phyloP scores from a whole-genome alignment of 2,329 filamentous ascomycete species.

The Aureobasidium sp. region DNA sequence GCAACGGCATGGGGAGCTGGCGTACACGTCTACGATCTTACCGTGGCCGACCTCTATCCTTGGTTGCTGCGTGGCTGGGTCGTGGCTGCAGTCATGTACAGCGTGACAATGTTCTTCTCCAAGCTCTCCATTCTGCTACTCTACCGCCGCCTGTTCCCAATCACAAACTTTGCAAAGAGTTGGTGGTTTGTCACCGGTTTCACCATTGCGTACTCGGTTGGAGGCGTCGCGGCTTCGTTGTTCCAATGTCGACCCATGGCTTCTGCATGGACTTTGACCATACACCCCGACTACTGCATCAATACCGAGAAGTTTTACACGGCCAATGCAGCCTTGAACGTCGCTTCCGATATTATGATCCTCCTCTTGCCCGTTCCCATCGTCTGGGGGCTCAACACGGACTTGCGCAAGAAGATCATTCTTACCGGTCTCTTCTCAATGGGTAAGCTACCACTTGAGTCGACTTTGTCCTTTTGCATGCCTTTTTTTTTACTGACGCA shows the following conservation, averaged over 20 bases:
- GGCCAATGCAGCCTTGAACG: constrained; percentile 10
- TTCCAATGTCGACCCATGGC: constrained; percentile 13
- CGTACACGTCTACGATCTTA: constrained; percentile 12
- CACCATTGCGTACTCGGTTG: constrained; percentile 11
- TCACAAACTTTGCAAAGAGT: background rate
- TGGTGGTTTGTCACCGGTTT: constrained; percentile 12
- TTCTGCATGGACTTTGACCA: background rate
- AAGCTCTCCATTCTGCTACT: constrained; percentile 16
- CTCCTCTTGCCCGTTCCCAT: constrained; percentile 52
- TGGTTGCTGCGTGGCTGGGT: background rate
- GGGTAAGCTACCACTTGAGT: constrained; percentile 24
- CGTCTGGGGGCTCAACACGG: constrained; percentile 45
- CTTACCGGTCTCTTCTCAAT: constrained; percentile 45
- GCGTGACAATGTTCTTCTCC: constrained; percentile 21
- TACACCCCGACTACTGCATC: background rate
- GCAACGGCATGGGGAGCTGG: background rate
- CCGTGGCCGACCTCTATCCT: background rate
- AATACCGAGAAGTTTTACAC: constrained; percentile 6
- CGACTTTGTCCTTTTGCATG: background rate
- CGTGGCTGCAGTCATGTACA: constrained; percentile 5
- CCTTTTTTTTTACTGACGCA: background rate
- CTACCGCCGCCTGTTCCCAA: constrained; percentile 13
- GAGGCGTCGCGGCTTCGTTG: background rate
- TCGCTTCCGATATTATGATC: constrained; percentile 46
- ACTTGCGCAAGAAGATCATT: constrained; percentile 46